Percentiles rank a stretch among this genome's conserved stretches.
Conservation (phyloP, 495 filamentous ascomycete species). For the Alectoria sarmentosa region DNA sequence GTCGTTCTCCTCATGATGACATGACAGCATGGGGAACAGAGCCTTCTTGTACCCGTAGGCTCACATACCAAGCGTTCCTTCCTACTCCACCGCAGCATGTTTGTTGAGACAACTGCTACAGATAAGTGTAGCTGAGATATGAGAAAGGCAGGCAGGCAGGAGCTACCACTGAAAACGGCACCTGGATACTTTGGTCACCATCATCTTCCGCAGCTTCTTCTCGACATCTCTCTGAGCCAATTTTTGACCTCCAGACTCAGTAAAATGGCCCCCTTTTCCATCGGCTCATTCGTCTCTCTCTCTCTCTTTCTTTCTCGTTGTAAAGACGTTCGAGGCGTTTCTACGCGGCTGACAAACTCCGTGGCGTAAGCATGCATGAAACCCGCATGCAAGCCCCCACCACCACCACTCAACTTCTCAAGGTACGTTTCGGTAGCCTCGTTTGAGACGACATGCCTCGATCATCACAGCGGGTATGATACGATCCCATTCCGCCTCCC, state of each 20-base stretch:
- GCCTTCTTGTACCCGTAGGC: too few relatives aligned
- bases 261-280: neutral
- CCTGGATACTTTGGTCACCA: neutral
- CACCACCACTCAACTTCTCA: neutral
- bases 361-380: conserved; percentile 4
- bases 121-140: neutral
- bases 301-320: too few relatives aligned
- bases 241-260: neutral
- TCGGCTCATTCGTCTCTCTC: neutral
- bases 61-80: neutral
- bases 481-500: conserved; percentile 1
- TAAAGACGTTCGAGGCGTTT: too few relatives aligned
- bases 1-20: too few relatives aligned
- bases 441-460: neutral
- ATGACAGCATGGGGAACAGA: too few relatives aligned
- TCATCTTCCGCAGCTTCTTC: neutral
- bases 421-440: too few relatives aligned
- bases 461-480: too few relatives aligned
- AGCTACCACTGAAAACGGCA: neutral
- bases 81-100: neutral
- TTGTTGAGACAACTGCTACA: neutral
- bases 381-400: neutral
- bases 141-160: neutral
- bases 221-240: neutral
- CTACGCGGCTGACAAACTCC: neutral